These are phyloP conservation scores for Camellia japonica DNA, from an alignment of 148 eudicot genomes.

Conservation along the genomic window DNA sequence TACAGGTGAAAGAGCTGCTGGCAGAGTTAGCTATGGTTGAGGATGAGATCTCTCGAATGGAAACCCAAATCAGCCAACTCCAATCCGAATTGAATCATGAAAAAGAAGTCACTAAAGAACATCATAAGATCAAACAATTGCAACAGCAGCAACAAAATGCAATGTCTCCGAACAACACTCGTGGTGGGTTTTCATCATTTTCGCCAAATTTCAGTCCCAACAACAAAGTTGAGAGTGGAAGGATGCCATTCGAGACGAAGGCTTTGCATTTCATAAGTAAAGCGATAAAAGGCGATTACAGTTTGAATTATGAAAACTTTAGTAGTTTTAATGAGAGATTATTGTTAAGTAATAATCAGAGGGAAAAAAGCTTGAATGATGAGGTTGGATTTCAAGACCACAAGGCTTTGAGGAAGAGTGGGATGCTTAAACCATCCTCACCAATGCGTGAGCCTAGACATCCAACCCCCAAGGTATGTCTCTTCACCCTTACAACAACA, in stretches of 20 bases:
- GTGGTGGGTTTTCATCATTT: slow-evolving; percentile 2
- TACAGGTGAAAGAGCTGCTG: slow-evolving; percentile 62
- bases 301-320: slow-evolving; percentile 10
- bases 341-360: slow-evolving; percentile 10
- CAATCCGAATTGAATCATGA: slow-evolving; percentile 45
- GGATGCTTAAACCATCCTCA: too few relatives aligned
- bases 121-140: slow-evolving; percentile 20
- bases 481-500: too few relatives aligned
- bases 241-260: slow-evolving; percentile 50
- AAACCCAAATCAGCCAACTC: slow-evolving; percentile 62
- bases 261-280: slow-evolving; percentile 85
- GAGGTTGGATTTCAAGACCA: slow-evolving; percentile 13
- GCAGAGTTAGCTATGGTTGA: slow-evolving; percentile 72
- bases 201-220: slow-evolving; percentile 10
- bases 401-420: too few relatives aligned
- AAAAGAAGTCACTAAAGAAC: slow-evolving; percentile 42
- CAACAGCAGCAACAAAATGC: background rate
- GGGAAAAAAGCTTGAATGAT: slow-evolving; percentile 33
- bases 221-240: slow-evolving; percentile 14
- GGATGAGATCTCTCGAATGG: slow-evolving; percentile 64
- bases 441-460: slow-evolving; percentile 17
- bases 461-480: slow-evolving; percentile 64
- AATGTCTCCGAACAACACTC: background rate
- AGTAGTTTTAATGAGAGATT: too few relatives aligned
- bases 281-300: slow-evolving; percentile 76